These are phyloP conservation scores for Microdochium trichocladiopsis DNA, from an alignment of 2,329 filamentous ascomycete genomes.

Conservation along the genomic window DNA sequence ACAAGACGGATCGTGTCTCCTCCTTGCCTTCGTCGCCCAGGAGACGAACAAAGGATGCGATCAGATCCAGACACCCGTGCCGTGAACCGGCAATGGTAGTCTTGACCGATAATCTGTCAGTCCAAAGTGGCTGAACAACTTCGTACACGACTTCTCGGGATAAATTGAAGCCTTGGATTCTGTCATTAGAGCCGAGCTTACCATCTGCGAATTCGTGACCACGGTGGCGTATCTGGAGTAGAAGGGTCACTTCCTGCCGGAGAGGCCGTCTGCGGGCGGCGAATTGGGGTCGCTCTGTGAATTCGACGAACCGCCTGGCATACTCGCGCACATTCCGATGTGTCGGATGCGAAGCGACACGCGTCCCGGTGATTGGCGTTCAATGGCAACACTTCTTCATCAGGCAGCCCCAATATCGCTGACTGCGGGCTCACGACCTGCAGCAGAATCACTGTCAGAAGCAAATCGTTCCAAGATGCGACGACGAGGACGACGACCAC, in stretches of 20 bases:
- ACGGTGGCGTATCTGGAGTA: background rate
- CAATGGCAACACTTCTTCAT: background rate
- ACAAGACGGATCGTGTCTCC: too few relatives aligned
- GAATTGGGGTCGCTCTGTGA: background rate
- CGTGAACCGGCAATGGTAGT: conserved; percentile 20
- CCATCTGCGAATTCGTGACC: background rate
- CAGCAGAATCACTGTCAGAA: background rate
- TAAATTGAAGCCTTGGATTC: conserved; percentile 19
- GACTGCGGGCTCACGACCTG: background rate
- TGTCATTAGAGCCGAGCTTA: background rate
- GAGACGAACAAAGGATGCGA: conserved; percentile 17
- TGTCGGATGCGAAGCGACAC: background rate
- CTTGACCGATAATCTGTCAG: conserved; percentile 18
- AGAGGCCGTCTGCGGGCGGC: background rate
- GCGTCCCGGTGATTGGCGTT: background rate
- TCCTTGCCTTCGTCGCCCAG: conserved; percentile 19
- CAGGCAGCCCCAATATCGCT: background rate
- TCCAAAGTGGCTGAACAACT: conserved; percentile 20
- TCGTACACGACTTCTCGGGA: conserved; percentile 21
- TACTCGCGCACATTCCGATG: background rate
- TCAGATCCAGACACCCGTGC: conserved; percentile 28
- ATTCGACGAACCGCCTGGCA: background rate
- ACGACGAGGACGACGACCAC: background rate
- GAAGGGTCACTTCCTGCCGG: background rate
- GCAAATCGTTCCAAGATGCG: background rate